phyloP scores from a whole-genome alignment of 169 alveolate species.

The Eimeria praecox region DNA sequence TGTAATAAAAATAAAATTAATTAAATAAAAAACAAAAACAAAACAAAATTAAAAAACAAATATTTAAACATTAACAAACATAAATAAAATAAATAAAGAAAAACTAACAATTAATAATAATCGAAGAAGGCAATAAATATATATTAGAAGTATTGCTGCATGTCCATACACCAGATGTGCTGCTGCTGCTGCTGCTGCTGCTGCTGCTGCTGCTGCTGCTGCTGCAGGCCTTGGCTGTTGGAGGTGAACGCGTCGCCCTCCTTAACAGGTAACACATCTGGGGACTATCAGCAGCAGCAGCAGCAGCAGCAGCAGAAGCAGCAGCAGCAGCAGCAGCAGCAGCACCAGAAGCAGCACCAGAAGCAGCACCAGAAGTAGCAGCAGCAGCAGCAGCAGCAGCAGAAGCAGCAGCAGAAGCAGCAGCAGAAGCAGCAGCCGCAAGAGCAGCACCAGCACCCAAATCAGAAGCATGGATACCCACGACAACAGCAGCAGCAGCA shows the following conservation, averaged over 20 bases:
- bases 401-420: neutral
- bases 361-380: neutral
- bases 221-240: constrained; percentile 75
- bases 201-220: neutral
- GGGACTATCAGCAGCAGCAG: neutral
- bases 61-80: too few species aligned
- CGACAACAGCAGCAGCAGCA: neutral
- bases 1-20: neutral
- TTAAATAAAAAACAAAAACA: neutral
- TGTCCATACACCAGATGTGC: too few species aligned
- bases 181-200: constrained; percentile 26
- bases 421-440: neutral
- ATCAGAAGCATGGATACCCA: neutral
- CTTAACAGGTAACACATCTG: constrained; percentile 86
- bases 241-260: constrained; percentile 97
- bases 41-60: neutral
- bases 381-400: neutral
- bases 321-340: constrained; percentile 1
- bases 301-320: neutral
- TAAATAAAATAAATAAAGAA: neutral
- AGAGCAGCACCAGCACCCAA: neutral
- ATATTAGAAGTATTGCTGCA: too few species aligned
- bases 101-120: neutral
- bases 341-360: neutral
- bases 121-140: too few species aligned